phyloP scores from a whole-genome alignment of 352 stramenopile species.

The Globisporangium acanthophoron region DNA sequence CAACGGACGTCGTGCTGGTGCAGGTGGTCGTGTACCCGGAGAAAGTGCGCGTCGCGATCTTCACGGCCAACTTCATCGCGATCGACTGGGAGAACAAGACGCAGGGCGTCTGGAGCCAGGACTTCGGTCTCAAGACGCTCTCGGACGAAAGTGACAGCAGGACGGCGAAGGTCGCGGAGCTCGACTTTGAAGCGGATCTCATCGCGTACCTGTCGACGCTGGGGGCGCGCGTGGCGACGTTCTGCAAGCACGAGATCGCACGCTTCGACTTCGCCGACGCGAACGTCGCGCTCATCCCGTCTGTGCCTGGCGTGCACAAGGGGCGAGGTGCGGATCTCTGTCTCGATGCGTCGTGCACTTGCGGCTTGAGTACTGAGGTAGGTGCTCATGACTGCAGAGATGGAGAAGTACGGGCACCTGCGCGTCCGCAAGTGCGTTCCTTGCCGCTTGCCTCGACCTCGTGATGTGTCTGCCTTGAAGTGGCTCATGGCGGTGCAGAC shows the following conservation, averaged over 20 bases:
- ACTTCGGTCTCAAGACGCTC: conserved; percentile 67
- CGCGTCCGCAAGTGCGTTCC: conserved; percentile 33
- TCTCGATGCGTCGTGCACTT: neutral
- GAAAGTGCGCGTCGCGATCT: conserved; percentile 74
- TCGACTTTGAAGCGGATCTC: conserved; percentile 64
- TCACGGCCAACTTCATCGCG: conserved; percentile 81
- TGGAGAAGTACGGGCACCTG: conserved; percentile 79
- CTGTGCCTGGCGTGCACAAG: conserved; percentile 63
- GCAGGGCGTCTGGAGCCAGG: conserved; percentile 78
- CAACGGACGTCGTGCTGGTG: no score
- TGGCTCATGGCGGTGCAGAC: conserved; percentile 17
- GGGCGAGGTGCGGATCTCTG: conserved; percentile 35
- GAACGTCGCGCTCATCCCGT: conserved; percentile 53
- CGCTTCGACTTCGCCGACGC: conserved; percentile 65
- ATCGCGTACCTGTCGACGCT: conserved; percentile 54
- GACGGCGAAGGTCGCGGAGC: neutral
- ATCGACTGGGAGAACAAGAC: conserved; percentile 83
- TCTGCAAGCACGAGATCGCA: conserved; percentile 36
- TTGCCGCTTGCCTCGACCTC: neutral
- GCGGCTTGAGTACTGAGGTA: neutral
- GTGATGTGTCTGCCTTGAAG: neutral
- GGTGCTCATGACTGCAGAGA: conserved; percentile 32
- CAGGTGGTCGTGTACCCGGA: conserved; percentile 50
- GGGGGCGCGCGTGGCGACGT: conserved; percentile 30
- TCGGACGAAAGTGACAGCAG: conserved; percentile 7